A percentile compares a stretch with the other conserved stretches of the same genome.
Evolutionary conservation across 306 rosid genomes (phyloP).

Genomic region (Lithocarpus polystachyus): DNA sequence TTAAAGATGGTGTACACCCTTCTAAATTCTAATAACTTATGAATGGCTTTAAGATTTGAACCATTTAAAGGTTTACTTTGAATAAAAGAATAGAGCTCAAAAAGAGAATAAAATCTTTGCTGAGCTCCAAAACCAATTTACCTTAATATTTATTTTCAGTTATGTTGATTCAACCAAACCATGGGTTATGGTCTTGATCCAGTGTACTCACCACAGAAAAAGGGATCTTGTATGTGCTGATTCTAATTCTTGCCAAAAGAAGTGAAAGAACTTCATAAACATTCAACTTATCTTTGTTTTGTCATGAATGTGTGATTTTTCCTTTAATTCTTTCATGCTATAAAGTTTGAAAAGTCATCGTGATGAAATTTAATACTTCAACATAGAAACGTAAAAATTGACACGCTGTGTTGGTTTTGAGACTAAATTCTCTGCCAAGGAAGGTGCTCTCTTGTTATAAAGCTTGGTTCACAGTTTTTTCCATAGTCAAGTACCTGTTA

Average conservation of each 20-base stretch:
- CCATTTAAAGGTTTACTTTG: not conserved
- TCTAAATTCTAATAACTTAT: not conserved
- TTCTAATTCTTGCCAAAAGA: not conserved
- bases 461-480: not conserved
- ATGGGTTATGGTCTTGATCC: not conserved
- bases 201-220: not conserved
- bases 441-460: not conserved
- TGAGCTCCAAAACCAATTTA: not conserved
- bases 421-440: not conserved
- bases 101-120: not conserved
- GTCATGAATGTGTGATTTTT: not conserved
- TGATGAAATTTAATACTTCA: not conserved
- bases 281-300: not conserved
- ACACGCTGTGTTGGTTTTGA: not conserved
- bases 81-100: not conserved
- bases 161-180: not conserved
- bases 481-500: too few relatives aligned
- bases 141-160: not conserved
- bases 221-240: not conserved
- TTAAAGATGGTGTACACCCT: not conserved
- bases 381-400: not conserved
- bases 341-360: not conserved
- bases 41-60: not conserved
- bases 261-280: not conserved
- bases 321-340: not conserved